Evolutionary conservation across 2,329 filamentous ascomycete species (phyloP).

Genomic region (Colletotrichum chlorophyti): DNA sequence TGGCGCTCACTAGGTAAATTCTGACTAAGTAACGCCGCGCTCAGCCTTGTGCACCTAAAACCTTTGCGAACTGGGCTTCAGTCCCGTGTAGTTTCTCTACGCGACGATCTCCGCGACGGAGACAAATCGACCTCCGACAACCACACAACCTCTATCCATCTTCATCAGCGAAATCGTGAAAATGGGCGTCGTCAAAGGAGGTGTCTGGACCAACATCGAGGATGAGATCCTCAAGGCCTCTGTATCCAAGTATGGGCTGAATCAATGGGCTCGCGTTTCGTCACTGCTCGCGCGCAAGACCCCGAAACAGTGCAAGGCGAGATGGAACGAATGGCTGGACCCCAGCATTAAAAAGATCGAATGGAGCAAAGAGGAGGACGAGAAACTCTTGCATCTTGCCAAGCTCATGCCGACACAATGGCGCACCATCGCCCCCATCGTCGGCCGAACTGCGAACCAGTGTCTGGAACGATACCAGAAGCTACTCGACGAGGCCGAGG

Average conservation of each 20-base stretch:
- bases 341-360: slow-evolving; percentile 98
- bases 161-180: slow-evolving; percentile 33
- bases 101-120: slow-evolving; percentile 20
- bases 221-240: slow-evolving; percentile 98
- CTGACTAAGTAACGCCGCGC: slow-evolving; percentile 9
- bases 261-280: slow-evolving; percentile 98
- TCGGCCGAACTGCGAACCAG: slow-evolving; percentile 95
- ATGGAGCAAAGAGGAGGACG: slow-evolving; percentile 98
- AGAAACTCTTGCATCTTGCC: slow-evolving; percentile 93
- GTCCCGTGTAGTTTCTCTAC: neutral
- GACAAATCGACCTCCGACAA: slow-evolving; percentile 8
- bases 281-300: slow-evolving; percentile 97
- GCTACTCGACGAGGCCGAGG: slow-evolving; percentile 93
- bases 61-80: slow-evolving; percentile 18
- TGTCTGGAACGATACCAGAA: slow-evolving; percentile 97
- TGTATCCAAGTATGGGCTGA: slow-evolving; percentile 92
- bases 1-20: too few relatives aligned
- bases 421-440: slow-evolving; percentile 96
- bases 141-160: neutral
- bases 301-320: slow-evolving; percentile 97
- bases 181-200: slow-evolving; percentile 78
- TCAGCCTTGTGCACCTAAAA: slow-evolving; percentile 25
- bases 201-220: slow-evolving; percentile 79
- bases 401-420: slow-evolving; percentile 99
- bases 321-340: slow-evolving; percentile 98